These are phyloP conservation scores for Ceratocystis eucalypticola DNA, from an alignment of 2,329 filamentous ascomycete genomes.

Conservation along the genomic window DNA sequence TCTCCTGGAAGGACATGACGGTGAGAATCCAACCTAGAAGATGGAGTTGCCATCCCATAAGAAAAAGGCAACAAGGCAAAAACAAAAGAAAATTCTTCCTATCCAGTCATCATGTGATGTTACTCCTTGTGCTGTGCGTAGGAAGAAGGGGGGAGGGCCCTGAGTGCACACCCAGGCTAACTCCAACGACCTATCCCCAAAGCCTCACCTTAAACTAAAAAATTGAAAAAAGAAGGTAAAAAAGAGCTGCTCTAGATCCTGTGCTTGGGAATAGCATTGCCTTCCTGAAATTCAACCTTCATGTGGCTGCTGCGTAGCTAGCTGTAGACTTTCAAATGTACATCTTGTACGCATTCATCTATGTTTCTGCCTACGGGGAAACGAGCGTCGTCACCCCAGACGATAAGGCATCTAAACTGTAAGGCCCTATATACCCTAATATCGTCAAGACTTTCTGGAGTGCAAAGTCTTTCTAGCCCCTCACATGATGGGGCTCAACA, in stretches of 20 bases:
- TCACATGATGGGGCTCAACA: not conserved
- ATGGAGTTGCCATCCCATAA: not conserved
- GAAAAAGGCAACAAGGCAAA: no score
- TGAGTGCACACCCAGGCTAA: not conserved
- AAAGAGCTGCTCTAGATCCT: no score
- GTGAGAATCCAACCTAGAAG: not conserved
- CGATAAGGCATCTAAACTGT: no score
- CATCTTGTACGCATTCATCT: no score
- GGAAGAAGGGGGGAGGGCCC: not conserved
- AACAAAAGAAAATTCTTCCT: not conserved
- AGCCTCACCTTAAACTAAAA: not conserved
- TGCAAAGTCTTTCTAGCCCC: not conserved
- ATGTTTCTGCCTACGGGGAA: no score
- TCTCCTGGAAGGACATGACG: not conserved
- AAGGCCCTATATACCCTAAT: not conserved
- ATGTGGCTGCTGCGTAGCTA: no score
- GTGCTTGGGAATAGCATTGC: no score
- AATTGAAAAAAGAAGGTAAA: not conserved
- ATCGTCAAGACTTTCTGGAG: not conserved
- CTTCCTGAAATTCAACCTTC: no score
- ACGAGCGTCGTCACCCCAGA: not conserved
- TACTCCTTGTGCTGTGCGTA: not conserved
- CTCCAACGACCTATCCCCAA: not conserved
- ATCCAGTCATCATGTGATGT: not conserved
- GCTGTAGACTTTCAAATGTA: no score